Evolutionary conservation across 2,329 filamentous ascomycete species (phyloP).

Genomic region (Ophiostoma quercus): DNA sequence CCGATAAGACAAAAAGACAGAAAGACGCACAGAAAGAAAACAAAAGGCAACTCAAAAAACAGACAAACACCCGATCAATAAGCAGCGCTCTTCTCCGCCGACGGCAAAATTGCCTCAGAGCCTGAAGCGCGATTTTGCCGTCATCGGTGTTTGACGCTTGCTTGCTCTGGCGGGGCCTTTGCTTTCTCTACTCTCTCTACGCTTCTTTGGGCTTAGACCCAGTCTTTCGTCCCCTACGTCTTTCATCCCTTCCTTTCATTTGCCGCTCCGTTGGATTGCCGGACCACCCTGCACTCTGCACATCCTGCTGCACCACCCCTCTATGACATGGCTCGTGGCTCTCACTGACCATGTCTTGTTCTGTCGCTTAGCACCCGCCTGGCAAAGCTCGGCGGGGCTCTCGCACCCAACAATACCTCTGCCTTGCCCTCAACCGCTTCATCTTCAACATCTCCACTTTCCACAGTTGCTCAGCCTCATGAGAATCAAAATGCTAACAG

Average conservation of each 20-base stretch:
- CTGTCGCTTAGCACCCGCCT: constrained; percentile 59
- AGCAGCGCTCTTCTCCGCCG: not conserved
- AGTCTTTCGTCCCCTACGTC: constrained; percentile 4
- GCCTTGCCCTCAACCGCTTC: constrained; percentile 26
- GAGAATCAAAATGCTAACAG: constrained; percentile 48
- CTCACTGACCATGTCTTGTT: constrained; percentile 15
- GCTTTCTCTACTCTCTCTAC: not conserved
- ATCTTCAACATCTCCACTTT: constrained; percentile 12
- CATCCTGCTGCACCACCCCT: not conserved
- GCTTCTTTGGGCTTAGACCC: constrained; percentile 1
- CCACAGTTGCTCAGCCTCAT: not conserved
- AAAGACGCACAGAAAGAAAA: not conserved
- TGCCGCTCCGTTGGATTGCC: constrained; percentile 14
- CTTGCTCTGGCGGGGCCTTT: constrained; percentile 3
- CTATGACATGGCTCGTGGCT: not conserved
- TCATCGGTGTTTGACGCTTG: constrained; percentile 10
- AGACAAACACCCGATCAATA: not conserved
- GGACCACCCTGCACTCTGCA: not conserved
- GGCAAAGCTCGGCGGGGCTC: constrained; percentile 63
- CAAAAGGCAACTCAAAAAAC: not conserved
- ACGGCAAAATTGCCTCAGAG: constrained; percentile 13
- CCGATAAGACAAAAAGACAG: not conserved
- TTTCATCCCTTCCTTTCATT: not conserved
- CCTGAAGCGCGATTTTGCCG: constrained; percentile 13
- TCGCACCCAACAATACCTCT: constrained; percentile 36